Conservation (phyloP, 2,329 filamentous ascomycete genomes). For the Penicillium paneum region DNA sequence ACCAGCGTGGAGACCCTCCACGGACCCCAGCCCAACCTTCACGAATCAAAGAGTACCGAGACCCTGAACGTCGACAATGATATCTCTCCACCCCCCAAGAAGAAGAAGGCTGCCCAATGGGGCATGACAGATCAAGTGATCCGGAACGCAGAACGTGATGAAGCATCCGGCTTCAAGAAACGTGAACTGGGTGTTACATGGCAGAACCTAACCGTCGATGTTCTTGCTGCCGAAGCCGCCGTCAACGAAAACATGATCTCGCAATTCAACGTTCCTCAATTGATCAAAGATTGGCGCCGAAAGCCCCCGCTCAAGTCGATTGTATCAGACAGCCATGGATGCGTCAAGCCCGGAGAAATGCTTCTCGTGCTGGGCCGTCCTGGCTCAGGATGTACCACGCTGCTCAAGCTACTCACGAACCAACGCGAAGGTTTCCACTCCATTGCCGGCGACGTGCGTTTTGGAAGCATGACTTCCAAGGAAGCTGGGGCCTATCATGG, state of each 20-base stretch:
- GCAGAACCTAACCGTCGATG: conserved; percentile 7
- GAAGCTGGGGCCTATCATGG: conserved; percentile 50
- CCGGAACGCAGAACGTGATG: conserved; percentile 25
- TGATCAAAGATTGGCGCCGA: conserved; percentile 6
- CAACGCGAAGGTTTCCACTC: conserved; percentile 56
- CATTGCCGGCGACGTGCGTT: conserved; percentile 58
- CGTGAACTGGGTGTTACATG: conserved; percentile 11
- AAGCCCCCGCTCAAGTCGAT: conserved; percentile 47
- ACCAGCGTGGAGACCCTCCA: conserved; percentile 14
- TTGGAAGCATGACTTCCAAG: conserved; percentile 45
- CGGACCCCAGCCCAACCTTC: conserved; percentile 18
- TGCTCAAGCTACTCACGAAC: conserved; percentile 67
- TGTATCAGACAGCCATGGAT: conserved; percentile 61
- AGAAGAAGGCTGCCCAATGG: conserved; percentile 44
- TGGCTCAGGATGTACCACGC: conserved; percentile 66
- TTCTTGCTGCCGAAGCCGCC: conserved; percentile 10
- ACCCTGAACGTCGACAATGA: conserved; percentile 16
- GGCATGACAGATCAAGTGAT: conserved; percentile 48
- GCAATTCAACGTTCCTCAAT: conserved; percentile 10
- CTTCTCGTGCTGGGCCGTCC: conserved; percentile 65
- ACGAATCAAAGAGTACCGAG: conserved; percentile 21
- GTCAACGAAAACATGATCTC: conserved; percentile 14
- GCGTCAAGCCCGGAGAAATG: conserved; percentile 71
- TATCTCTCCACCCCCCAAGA: conserved; percentile 17
- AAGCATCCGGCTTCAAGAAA: conserved; percentile 8